phyloP scores from a whole-genome alignment of 495 filamentous ascomycete species.

The Penicillium macrosclerotiorum region DNA sequence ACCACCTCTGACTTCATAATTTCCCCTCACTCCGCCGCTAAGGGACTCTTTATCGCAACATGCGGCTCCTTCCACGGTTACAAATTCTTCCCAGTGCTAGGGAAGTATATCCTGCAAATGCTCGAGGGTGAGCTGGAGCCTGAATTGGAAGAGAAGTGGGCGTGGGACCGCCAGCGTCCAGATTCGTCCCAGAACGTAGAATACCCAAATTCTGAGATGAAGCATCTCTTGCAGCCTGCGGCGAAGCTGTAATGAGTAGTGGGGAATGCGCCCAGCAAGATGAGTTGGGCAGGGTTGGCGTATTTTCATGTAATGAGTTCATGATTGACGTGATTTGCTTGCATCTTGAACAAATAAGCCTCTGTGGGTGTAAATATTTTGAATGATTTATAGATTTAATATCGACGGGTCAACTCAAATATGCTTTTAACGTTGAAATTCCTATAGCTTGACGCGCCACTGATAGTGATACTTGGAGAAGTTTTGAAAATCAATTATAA shows the following conservation, averaged over 20 bases:
- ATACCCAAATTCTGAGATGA: slow-evolving; percentile 37
- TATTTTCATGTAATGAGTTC: too few species aligned
- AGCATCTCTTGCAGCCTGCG: slow-evolving; percentile 25
- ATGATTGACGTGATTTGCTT: too few species aligned
- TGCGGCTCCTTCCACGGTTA: slow-evolving; percentile 53
- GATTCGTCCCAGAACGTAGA: slow-evolving; percentile 35
- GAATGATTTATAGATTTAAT: too few species aligned
- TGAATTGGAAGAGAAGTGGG: slow-evolving; percentile 48
- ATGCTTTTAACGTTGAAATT: too few species aligned
- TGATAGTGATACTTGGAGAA: too few species aligned
- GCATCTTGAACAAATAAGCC: too few species aligned
- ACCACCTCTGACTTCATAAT: slow-evolving; percentile 58
- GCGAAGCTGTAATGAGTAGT: slow-evolving; percentile 47
- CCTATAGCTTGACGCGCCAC: too few species aligned
- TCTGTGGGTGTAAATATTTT: too few species aligned
- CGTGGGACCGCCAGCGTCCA: slow-evolving; percentile 52
- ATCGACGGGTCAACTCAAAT: too few species aligned
- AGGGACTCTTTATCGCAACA: slow-evolving; percentile 49
- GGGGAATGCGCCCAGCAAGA: too few species aligned
- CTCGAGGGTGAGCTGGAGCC: slow-evolving; percentile 45
- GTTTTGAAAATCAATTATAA: too few species aligned
- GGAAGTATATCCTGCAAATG: slow-evolving; percentile 57
- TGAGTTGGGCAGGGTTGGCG: too few species aligned
- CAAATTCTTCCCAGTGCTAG: slow-evolving; percentile 62
- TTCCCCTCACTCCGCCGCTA: slow-evolving; percentile 48